Percentiles rank a stretch among this genome's conserved stretches.
These are phyloP conservation scores for Aurifilum marmelostoma DNA, from an alignment of 2,329 filamentous ascomycete genomes.

Conservation along the genomic window DNA sequence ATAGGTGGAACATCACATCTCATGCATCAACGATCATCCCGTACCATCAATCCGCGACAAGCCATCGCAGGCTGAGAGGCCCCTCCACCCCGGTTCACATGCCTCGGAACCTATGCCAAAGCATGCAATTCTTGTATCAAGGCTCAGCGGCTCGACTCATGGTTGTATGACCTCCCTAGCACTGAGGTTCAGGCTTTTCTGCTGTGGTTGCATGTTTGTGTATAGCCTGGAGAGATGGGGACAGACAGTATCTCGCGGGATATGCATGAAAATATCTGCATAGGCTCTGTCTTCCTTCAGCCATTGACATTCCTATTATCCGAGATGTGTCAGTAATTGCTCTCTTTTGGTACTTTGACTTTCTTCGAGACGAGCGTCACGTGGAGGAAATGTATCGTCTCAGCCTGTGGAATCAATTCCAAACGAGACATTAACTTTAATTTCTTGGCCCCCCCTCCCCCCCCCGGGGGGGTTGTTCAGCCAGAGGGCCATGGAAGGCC, in stretches of 20 bases:
- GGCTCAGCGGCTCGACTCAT: background rate
- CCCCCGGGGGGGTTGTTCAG: no score
- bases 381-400: background rate
- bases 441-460: no score
- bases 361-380: background rate
- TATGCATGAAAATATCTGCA: background rate
- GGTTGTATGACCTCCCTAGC: background rate
- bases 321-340: background rate
- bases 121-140: constrained; percentile 2
- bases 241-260: background rate
- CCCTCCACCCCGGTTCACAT: background rate
- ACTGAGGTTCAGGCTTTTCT: no score
- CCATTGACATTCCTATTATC: background rate
- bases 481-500: background rate
- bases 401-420: background rate
- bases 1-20: background rate
- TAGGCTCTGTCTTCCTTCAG: background rate
- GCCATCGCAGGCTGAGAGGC: background rate
- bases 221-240: background rate
- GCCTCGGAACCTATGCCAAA: background rate
- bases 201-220: background rate
- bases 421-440: background rate
- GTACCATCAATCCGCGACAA: background rate
- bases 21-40: background rate
- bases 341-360: background rate